Conservation (phyloP, 805 yeast species). For the Candida sphagnicola region DNA sequence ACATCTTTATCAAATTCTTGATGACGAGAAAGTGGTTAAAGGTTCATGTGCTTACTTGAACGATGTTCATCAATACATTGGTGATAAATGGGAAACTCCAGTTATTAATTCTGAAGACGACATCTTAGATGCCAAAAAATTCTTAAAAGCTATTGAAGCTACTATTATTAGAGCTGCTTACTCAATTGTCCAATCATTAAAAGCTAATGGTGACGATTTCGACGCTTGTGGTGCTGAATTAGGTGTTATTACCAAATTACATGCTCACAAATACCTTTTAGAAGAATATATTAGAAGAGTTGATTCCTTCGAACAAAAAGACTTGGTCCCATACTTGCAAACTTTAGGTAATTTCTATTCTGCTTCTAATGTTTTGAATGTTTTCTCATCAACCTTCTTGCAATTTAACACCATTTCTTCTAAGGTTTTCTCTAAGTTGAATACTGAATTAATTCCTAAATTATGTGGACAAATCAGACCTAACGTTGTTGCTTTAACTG, state of each 20-base stretch:
- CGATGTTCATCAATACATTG: conserved; percentile 8
- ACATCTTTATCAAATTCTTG: conserved; percentile 33
- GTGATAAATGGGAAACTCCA: conserved; percentile 19
- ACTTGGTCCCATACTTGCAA: conserved; percentile 25
- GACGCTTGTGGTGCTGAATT: conserved; percentile 35
- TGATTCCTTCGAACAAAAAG: conserved; percentile 17
- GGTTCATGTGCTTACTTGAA: conserved; percentile 26
- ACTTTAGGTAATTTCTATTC: conserved; percentile 31
- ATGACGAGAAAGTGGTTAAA: conserved; percentile 42
- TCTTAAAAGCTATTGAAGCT: conserved; percentile 38
- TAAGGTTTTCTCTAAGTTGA: conserved; percentile 22
- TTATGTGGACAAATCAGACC: conserved; percentile 41
- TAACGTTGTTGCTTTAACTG: conserved; percentile 74
- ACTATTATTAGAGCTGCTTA: conserved; percentile 32
- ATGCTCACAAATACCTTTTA: conserved; percentile 41
- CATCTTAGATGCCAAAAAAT: conserved; percentile 23
- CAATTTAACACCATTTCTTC: conserved; percentile 31
- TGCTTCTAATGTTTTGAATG: conserved; percentile 27
- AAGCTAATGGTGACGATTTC: conserved; percentile 24
- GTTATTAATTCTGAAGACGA: conserved; percentile 24
- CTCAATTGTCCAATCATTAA: conserved; percentile 24
- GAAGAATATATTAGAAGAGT: conserved; percentile 23
- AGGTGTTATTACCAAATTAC: conserved; percentile 38
- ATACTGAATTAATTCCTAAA: conserved; percentile 25
- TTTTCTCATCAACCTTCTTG: conserved; percentile 35